These are phyloP conservation scores for Termitomyces sp. DNA, from an alignment of 768 basidiomycete species.

Conservation along the genomic window DNA sequence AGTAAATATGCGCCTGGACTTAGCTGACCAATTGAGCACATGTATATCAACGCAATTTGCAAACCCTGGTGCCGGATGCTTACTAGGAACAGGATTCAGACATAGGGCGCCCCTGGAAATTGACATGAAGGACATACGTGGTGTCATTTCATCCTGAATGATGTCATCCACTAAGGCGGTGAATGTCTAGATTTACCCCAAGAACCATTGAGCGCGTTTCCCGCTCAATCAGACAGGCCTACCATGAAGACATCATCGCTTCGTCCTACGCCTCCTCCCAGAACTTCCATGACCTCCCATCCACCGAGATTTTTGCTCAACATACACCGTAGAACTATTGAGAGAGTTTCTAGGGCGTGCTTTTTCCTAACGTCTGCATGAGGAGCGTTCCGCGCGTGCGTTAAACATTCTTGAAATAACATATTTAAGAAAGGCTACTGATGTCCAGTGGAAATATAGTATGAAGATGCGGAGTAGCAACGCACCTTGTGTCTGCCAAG, in stretches of 20 bases:
- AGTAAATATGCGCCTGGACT: slow-evolving; percentile 72
- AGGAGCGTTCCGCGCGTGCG: slow-evolving; percentile 26
- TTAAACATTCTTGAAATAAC: slow-evolving; percentile 43
- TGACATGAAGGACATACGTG: slow-evolving; percentile 29
- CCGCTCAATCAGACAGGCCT: not conserved
- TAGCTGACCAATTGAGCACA: slow-evolving; percentile 53
- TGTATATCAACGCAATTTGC: slow-evolving; percentile 51
- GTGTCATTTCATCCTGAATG: slow-evolving; percentile 36
- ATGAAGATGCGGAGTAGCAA: not conserved
- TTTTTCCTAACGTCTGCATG: slow-evolving; percentile 30
- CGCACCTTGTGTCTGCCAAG: slow-evolving; percentile 46
- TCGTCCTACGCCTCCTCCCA: slow-evolving; percentile 52
- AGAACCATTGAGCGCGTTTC: not conserved
- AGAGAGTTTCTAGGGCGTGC: slow-evolving; percentile 48
- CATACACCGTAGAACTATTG: slow-evolving; percentile 38
- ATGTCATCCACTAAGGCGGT: slow-evolving; percentile 40
- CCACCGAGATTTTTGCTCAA: slow-evolving; percentile 56
- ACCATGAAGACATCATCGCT: slow-evolving; percentile 59
- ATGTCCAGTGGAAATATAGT: slow-evolving; percentile 5
- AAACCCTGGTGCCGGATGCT: slow-evolving; percentile 45
- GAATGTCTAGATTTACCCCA: slow-evolving; percentile 33
- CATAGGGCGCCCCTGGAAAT: not conserved
- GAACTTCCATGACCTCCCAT: slow-evolving; percentile 69
- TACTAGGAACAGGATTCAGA: slow-evolving; percentile 24
- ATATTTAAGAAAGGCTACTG: slow-evolving; percentile 48